Conservation (phyloP, 352 stramenopile species). For the Phytophthora podocarpi region DNA sequence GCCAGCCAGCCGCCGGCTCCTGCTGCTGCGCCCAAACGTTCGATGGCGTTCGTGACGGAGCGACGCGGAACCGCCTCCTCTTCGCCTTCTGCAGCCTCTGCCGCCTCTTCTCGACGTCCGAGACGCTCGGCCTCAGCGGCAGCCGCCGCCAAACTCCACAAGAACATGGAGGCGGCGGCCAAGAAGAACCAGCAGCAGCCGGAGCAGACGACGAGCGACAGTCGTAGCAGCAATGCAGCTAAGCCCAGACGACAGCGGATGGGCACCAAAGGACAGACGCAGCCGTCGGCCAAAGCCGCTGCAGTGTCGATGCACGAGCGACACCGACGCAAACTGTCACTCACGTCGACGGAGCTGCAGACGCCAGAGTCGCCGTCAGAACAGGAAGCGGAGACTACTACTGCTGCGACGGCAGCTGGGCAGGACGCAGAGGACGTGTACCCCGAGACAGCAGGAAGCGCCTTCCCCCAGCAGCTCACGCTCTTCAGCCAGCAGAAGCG, state of each 20-base stretch:
- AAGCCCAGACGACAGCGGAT: slow-evolving; percentile 63
- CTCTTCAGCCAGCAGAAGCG: slow-evolving; percentile 84
- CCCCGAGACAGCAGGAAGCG: slow-evolving; percentile 53
- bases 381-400: background rate
- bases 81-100: background rate
- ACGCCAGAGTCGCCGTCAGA: background rate
- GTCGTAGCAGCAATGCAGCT: slow-evolving; percentile 7
- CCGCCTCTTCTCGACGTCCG: slow-evolving; percentile 2
- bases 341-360: slow-evolving; percentile 33
- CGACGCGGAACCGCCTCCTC: slow-evolving; percentile 9
- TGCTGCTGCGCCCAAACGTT: slow-evolving; percentile 30
- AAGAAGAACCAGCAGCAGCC: slow-evolving; percentile 25
- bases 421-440: slow-evolving; percentile 70
- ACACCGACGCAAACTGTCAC: slow-evolving; percentile 45
- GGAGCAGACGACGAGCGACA: background rate
- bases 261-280: slow-evolving; percentile 35
- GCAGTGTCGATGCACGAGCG: slow-evolving; percentile 22
- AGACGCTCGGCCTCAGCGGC: slow-evolving; percentile 17
- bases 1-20: slow-evolving; percentile 5
- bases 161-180: slow-evolving; percentile 21
- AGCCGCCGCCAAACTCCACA: slow-evolving; percentile 26
- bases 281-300: slow-evolving; percentile 16
- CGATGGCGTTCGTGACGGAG: slow-evolving; percentile 62
- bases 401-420: slow-evolving; percentile 25
- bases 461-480: slow-evolving; percentile 74